A percentile compares a stretch with the other conserved stretches of the same genome.
Evolutionary conservation across 495 filamentous ascomycete species (phyloP).

Genomic region (Penicillium parvum): DNA sequence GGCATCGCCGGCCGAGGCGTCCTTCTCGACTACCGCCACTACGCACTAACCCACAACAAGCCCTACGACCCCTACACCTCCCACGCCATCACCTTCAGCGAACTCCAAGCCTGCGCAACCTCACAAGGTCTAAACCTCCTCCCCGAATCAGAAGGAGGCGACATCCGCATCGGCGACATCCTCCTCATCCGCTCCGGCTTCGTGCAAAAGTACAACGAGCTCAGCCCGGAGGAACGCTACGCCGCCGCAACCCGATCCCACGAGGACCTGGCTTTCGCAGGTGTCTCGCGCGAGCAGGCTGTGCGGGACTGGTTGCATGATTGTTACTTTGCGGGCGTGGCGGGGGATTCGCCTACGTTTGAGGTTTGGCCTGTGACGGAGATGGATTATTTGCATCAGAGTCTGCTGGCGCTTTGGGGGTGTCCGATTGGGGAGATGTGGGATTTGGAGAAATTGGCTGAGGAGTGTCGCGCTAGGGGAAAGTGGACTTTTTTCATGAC

Average conservation of each 20-base stretch:
- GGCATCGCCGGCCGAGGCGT: slow-evolving; percentile 49
- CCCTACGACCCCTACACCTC: slow-evolving; percentile 53
- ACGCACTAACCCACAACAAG: slow-evolving; percentile 36
- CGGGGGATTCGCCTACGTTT: slow-evolving; percentile 57
- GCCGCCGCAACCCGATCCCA: slow-evolving; percentile 38
- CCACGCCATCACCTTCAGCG: slow-evolving; percentile 55
- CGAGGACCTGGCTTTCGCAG: slow-evolving; percentile 50
- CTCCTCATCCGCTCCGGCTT: slow-evolving; percentile 65
- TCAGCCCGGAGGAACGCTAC: slow-evolving; percentile 34
- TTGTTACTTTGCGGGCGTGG: slow-evolving; percentile 60
- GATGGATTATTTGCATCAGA: slow-evolving; percentile 52
- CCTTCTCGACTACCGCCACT: slow-evolving; percentile 48
- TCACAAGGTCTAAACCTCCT: slow-evolving; percentile 42
- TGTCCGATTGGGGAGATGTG: slow-evolving; percentile 59
- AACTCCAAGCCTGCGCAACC: slow-evolving; percentile 55
- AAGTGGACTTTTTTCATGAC: slow-evolving; percentile 68
- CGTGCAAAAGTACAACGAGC: slow-evolving; percentile 50
- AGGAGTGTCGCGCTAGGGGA: slow-evolving; percentile 44
- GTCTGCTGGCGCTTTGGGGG: slow-evolving; percentile 61
- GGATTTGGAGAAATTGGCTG: slow-evolving; percentile 50
- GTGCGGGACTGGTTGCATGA: slow-evolving; percentile 63
- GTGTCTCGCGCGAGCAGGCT: slow-evolving; percentile 52
- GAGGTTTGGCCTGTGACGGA: slow-evolving; percentile 57
- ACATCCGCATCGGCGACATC: slow-evolving; percentile 61
- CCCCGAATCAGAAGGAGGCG: slow-evolving; percentile 49